Evolutionary conservation across 1,284 basidiomycete genomes (phyloP), one percentile per base, ranked within the genome.

Genomic region (Agaricales sp.): DNA sequence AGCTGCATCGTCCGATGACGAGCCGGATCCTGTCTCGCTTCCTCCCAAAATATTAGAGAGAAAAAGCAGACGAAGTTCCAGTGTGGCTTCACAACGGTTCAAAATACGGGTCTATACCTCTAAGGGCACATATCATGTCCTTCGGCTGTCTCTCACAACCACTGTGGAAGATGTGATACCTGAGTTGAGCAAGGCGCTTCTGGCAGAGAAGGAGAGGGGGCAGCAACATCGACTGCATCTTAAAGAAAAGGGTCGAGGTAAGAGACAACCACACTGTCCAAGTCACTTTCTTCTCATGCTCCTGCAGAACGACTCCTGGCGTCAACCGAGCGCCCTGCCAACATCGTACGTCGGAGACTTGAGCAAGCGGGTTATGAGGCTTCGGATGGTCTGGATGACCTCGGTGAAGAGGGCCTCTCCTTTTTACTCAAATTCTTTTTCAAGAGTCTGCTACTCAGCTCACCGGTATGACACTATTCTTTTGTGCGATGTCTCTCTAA

Each of bases 311-410:
- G 93, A 11, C 72, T 91, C 38, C 68, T 96, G 49, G 80, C 80
- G 3, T 77, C 80, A 13, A 84, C 80, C 0, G 96, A 99, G 62
- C 77, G 81, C 50, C 95, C 95, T 0, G 82, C 92, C 0, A 78
- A 83, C 47, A 89, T 97, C 53, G 86, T 96, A 43, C 77, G 86
- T 45, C 77, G 91, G 45, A 76, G 93, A 46, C 70, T 99, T 47
- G 80, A 90, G 56, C 92, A 97, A 63, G 92, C 92, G 3, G 96
- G 96, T 0, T 97, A 94, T 60, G 88, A 87, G 41, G 76, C 83
- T 23, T 73, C 77, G 6, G 96, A 99, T 62, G 80, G 83, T 13
- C 67, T 92, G 4, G 87, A 92, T 53, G 75, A 84, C 30, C 73
- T 97, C 18, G 90, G 87, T 0, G 78, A 81, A 20, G 87, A 90